Evolutionary conservation across 768 basidiomycete genomes (phyloP).

Genomic region (Rhodotorula diobovata): DNA sequence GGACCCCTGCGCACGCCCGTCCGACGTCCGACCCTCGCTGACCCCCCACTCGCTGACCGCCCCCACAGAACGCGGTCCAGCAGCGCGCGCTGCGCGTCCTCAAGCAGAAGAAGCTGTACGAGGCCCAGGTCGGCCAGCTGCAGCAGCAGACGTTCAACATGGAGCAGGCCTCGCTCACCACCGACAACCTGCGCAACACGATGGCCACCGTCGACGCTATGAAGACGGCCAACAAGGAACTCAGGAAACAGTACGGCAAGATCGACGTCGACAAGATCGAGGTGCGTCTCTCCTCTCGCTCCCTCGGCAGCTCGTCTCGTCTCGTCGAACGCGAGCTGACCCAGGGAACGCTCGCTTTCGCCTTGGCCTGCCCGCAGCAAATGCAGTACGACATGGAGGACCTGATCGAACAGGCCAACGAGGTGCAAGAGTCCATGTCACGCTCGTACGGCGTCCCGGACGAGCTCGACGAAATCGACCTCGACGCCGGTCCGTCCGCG

Average conservation of each 20-base stretch:
- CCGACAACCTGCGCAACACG: conserved; percentile 96
- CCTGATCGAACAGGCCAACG: conserved; percentile 90
- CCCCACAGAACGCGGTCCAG: conserved; percentile 74
- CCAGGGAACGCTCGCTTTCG: no score
- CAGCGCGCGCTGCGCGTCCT: conserved; percentile 87
- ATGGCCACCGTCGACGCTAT: conserved; percentile 99
- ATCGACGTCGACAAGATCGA: conserved; percentile 98
- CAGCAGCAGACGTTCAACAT: conserved; percentile 97
- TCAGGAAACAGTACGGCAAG: conserved; percentile 94
- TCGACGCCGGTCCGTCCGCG: conserved; percentile 73
- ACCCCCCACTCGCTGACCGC: not conserved
- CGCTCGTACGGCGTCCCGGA: conserved; percentile 95
- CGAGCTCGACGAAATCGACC: conserved; percentile 93
- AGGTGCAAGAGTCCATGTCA: conserved; percentile 90
- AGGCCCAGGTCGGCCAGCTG: conserved; percentile 81
- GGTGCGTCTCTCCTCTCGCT: conserved; percentile 52
- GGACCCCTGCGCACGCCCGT: no score
- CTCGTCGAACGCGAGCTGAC: not conserved
- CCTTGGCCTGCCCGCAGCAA: conserved; percentile 53
- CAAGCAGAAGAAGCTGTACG: conserved; percentile 92
- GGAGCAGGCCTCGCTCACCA: conserved; percentile 89
- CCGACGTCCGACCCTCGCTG: not conserved
- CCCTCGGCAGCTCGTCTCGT: not conserved
- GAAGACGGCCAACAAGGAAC: conserved; percentile 90
- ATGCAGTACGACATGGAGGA: conserved; percentile 99